phyloP scores from a whole-genome alignment of 2,329 filamentous ascomycete species.

The Phaeophleospora eucalypticola region DNA sequence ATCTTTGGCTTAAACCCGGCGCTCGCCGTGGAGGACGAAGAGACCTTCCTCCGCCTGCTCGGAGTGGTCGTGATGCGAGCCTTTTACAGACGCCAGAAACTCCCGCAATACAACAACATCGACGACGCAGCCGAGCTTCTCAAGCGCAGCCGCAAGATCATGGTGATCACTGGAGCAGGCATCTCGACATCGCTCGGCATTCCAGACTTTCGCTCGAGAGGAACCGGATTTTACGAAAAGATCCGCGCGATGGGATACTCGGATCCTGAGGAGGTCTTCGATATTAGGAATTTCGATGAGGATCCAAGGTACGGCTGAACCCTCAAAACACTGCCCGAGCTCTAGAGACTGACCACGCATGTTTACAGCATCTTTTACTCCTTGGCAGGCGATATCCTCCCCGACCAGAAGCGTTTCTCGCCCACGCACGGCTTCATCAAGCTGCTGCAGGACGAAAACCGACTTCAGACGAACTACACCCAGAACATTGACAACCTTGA shows the following conservation, averaged over 20 bases:
- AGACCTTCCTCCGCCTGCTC: slow-evolving; percentile 66
- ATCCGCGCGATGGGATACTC: slow-evolving; percentile 67
- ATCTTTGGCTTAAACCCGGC: slow-evolving; percentile 79
- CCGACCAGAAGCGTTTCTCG: slow-evolving; percentile 68
- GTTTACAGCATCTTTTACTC: slow-evolving; percentile 69
- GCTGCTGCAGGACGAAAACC: slow-evolving; percentile 79
- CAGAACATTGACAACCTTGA: slow-evolving; percentile 96
- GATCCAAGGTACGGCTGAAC: slow-evolving; percentile 54
- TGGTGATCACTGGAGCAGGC: slow-evolving; percentile 90
- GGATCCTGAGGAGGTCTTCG: slow-evolving; percentile 90
- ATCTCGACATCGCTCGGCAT: slow-evolving; percentile 97
- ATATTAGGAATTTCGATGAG: slow-evolving; percentile 78
- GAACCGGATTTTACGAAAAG: slow-evolving; percentile 85
- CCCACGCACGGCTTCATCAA: slow-evolving; percentile 93
- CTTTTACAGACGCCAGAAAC: slow-evolving; percentile 74
- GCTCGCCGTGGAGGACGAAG: slow-evolving; percentile 56
- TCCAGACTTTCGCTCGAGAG: slow-evolving; percentile 92
- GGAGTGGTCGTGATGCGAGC: slow-evolving; percentile 75
- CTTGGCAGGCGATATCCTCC: slow-evolving; percentile 85
- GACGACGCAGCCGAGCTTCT: slow-evolving; percentile 82
- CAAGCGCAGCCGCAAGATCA: slow-evolving; percentile 71
- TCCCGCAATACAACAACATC: slow-evolving; percentile 75
- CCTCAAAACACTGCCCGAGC: not conserved
- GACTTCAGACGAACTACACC: slow-evolving; percentile 93
- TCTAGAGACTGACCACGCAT: not conserved